Base-by-base conservation (phyloP, 441 rosid species). In the Adansonia grandidieri region DNA sequence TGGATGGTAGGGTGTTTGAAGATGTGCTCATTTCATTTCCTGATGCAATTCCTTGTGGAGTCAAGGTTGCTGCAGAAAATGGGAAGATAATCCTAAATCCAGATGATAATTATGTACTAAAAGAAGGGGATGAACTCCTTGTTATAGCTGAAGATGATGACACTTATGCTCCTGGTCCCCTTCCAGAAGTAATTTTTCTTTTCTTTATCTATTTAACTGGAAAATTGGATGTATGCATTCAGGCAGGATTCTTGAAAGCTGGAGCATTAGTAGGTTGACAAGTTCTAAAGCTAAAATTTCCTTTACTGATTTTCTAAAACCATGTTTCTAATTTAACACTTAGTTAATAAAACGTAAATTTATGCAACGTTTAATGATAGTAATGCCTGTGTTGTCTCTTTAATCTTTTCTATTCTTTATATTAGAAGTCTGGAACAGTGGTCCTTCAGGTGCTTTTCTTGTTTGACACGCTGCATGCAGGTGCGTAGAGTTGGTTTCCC, bases 91-190 rank as follows among this genome's bases (percentile, higher is more conserved):
- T 87, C 69, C 74, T 95, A 79, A 95, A 93, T 80, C 98, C 98
- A 11, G 91, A 88, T 82, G 93, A 89, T 71, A 74, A 80, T 84
- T 92, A 92, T 75, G 78, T 91, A 73, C 76, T 95, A 32, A 77
- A 83, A 83, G 93, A 88, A 86, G 93, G 98, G 57, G 98, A 93
- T 86, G 98, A 92, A 88, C 80, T 93, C 75, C 92, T 95, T 84
- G 98, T 93, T 61, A 92, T 95, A 71, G 98, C 98, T 7, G 98
- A 92, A 85, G 98, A 93, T 79, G 97, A 90, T 74, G 95, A 95
- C 82, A 95, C 95, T 74, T 95, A 92, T 66, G 79, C 91, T 83
- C 98, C 98, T 15, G 88, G 89, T 82, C 88, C 93, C 80, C 92
- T 90, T 81, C 97, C 96, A 0, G 87, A 92, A 95, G 97, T 91